Evolutionary conservation across 2,329 filamentous ascomycete genomes (phyloP), one percentile per base, ranked within the genome.

Genomic region (Fusarium globosum): DNA sequence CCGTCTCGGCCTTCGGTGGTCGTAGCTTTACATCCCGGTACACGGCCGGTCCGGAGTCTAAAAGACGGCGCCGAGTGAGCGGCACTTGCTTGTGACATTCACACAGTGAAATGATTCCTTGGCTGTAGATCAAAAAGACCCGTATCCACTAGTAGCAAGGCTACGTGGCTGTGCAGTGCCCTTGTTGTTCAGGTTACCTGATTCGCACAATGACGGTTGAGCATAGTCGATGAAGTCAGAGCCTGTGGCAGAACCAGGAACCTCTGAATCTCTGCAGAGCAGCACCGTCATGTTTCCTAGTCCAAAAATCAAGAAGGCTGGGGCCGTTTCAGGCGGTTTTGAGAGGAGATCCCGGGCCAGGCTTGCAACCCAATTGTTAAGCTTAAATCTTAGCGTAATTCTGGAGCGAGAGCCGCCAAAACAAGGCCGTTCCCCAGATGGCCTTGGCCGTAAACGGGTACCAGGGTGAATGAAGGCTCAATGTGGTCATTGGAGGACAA

Each of bases 331-430:
- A 55, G 52, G 53, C 38, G 42, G 60, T 45, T 70, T 49, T 68
- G 51, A 59, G 26, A 41, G 45, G 39, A 41, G 58, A 57, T 53
- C 71, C 71, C 71, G 63, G 57, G 57, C 56, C 61, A 60, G 28
- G 52, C 39, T 51, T 69, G 65, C 49, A 53, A 58, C 51, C 59
- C 52, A 65, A 53, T 43, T 53, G 63, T 73, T 73, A 72, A 73
- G 71, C 71, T 73, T 73, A 73, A 73, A 72, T 72, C 38, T 72
- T 73, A 74, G 71, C 71, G 68, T 28, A 51, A 18, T 61, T 56
- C 38, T 68, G 68, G 43, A 52, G 35, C 48, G 45, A 71, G 71
- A 73, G 71, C 67, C 67, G 59, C 71, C 49, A 48, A 41, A 61
- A 57, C 42, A 48, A 56, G 48, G 66, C 39, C 38, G n/a, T 57